A percentile compares a stretch with the other conserved stretches of the same genome.
These are phyloP conservation scores for Diplodia sapinea DNA, from an alignment of 2,329 filamentous ascomycete species.

Conservation along the genomic window DNA sequence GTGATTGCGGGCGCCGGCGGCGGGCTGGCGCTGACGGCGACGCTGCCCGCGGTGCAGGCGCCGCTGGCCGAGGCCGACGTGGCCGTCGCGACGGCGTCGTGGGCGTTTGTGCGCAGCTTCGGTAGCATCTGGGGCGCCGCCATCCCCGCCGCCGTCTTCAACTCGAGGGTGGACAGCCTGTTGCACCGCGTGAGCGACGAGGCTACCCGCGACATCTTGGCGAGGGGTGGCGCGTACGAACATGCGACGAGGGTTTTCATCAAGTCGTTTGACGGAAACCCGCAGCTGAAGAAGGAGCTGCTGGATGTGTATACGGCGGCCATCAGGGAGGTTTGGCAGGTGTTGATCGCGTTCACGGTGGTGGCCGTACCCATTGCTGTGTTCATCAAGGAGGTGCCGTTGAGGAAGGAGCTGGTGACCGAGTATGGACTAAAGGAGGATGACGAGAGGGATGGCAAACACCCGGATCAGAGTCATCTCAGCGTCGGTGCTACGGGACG, in stretches of 20 bases:
- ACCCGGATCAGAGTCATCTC: too few species aligned
- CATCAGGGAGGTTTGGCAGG: too few species aligned
- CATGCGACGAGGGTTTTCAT: conserved; percentile 33
- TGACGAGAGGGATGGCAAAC: too few species aligned
- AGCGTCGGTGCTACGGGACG: too few species aligned
- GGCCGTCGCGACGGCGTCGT: conserved; percentile 38
- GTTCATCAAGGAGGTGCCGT: too few species aligned
- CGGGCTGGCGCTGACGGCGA: conserved; percentile 40
- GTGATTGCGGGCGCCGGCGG: conserved; percentile 38
- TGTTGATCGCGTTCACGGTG: too few species aligned
- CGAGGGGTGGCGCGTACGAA: conserved; percentile 40
- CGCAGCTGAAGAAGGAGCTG: neutral
- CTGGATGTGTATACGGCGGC: neutral
- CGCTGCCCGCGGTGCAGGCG: conserved; percentile 41
- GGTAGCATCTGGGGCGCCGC: conserved; percentile 43
- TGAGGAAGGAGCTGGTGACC: too few species aligned
- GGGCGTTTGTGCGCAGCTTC: conserved; percentile 41
- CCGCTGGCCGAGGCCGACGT: conserved; percentile 38
- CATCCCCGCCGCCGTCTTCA: conserved; percentile 42
- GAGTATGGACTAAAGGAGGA: too few species aligned
- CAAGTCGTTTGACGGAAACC: neutral
- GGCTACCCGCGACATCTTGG: conserved; percentile 31
- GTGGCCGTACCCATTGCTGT: too few species aligned
- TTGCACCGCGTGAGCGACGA: conserved; percentile 33
- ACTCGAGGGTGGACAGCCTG: conserved; percentile 35